Evolutionary conservation across 129 eudicot genomes (phyloP), one percentile per base, ranked within the genome.

Genomic region (sunflower (Helianthus annuus)): DNA sequence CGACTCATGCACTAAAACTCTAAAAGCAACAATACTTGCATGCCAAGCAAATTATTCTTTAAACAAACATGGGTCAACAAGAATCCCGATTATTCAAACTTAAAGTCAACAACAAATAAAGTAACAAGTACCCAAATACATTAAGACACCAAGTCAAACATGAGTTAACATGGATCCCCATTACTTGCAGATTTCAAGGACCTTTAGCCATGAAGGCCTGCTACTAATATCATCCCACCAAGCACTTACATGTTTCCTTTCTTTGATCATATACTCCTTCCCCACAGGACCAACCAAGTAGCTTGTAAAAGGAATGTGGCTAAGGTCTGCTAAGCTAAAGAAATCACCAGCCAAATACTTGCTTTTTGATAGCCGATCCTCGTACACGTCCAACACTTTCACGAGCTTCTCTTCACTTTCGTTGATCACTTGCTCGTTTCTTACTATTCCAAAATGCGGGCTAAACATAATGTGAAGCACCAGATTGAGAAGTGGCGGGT

Each of bases 151-250:
- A 44, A 71, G 45, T 29, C 16, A 56, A 16, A 22, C 71, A 63
- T 7, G 5, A 39, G 24, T 7, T 11, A 71, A 29, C 71, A 45
- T 8, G 48, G 68, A 48, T 36, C 55, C 22, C 22, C 10, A 5
- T 64, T 51, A 49, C 62, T 76, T 76, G 82, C 60, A 78, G 6
- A 72, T 63, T 22, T 71, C 68, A 39, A 68, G 76, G 46, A 85
- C 88, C 82, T 80, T 89, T 72, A 71, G 63, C 91, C 91, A 89
- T 52, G 96, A 80, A 11, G 96, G 92, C 76, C 96, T 84, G 40
- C 61, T 82, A 62, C 92, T 86, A 42, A 89, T 89, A 70, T 82
- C 96, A 79, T 89, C 89, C 96, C 96, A 89, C 96, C 96, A 89
- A 16, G 82, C 82, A 81, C 85, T 86, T 40, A 86, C 90, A 78